Evolutionary conservation across 805 yeast genomes (phyloP), one percentile per base, ranked within the genome.

Genomic region (Schwanniomyces vanrijiae): DNA sequence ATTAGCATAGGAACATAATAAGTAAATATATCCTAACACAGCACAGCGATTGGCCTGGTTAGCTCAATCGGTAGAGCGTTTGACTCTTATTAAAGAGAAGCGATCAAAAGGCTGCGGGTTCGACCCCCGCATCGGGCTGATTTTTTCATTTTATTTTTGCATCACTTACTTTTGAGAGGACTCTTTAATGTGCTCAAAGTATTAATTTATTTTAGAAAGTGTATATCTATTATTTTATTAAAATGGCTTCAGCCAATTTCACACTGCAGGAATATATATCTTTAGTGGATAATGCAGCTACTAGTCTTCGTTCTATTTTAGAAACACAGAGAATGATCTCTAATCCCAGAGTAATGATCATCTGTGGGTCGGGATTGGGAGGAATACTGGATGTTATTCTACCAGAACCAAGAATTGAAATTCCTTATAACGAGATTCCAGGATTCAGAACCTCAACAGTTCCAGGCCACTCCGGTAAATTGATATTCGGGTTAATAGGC

Each of bases 331-430:
- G 37, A 5, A 51, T 43, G 10, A 53, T 66, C 39, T 34, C 50
- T 19, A 43, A 47, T 10, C 96, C 97, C 2, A 70, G 81, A 49
- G 83, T 82, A 0, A 78, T 90, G 47, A 86, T 92, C 53, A 88
- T 92, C 44, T 91, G 97, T 68, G 99, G 99, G 5, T 88, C 97
- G 4, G 99, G 99, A 0, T 74, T 92, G 14, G 96, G 96, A 10
- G 96, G 95, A 0, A 84, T 92, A 42, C 85, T 91, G 1, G 73
- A 78, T 42, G 67, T 76, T 20, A 60, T 86, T 38, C 60, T 62
- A 28, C 56, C 68, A n/a, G 61, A 64, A 18, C 66, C 73, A 26
- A 66, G 69, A 39, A 66, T 81, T 18, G 78, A 74, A 42, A 75
- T 92, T 22, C 69, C 84, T 1, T 92, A 90, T 61, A 55, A 63